Evolutionary conservation across 352 stramenopile species (phyloP).

Genomic region (Pythium diclinum): DNA sequence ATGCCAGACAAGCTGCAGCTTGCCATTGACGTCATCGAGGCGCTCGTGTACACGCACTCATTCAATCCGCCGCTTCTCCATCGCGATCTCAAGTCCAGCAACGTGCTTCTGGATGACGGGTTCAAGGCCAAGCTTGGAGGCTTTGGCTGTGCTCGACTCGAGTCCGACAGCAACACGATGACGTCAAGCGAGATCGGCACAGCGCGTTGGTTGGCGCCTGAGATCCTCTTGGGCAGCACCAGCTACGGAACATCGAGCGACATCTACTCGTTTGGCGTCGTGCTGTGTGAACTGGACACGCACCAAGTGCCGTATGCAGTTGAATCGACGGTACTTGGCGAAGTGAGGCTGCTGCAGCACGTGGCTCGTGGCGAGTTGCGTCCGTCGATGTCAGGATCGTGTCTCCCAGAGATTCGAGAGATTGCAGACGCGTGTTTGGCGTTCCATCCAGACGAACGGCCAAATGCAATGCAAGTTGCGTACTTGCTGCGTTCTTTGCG

Average conservation of each 20-base stretch:
- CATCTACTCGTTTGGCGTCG: not conserved
- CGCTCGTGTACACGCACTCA: slow-evolving; percentile 2
- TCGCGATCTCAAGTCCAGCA: not conserved
- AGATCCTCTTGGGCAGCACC: not conserved
- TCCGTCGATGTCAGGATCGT: not conserved
- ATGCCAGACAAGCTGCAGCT: not conserved
- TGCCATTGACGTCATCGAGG: slow-evolving; percentile 1
- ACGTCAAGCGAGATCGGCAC: not conserved
- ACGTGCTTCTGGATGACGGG: not conserved
- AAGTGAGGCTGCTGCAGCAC: not conserved
- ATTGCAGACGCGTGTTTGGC: not conserved
- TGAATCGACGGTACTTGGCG: not conserved
- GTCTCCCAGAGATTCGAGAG: not conserved
- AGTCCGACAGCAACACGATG: not conserved
- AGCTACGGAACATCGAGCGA: not conserved
- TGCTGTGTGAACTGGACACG: not conserved
- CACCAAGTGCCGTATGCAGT: not conserved
- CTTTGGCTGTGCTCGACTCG: not conserved
- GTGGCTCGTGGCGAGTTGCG: not conserved
- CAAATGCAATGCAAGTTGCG: not conserved
- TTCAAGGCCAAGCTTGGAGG: not conserved
- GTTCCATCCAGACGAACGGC: not conserved
- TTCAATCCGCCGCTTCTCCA: not conserved
- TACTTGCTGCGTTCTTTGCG: not conserved
- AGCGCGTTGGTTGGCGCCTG: not conserved